These are phyloP conservation scores for Suillus placidus DNA, from an alignment of 768 basidiomycete species.

Conservation along the genomic window DNA sequence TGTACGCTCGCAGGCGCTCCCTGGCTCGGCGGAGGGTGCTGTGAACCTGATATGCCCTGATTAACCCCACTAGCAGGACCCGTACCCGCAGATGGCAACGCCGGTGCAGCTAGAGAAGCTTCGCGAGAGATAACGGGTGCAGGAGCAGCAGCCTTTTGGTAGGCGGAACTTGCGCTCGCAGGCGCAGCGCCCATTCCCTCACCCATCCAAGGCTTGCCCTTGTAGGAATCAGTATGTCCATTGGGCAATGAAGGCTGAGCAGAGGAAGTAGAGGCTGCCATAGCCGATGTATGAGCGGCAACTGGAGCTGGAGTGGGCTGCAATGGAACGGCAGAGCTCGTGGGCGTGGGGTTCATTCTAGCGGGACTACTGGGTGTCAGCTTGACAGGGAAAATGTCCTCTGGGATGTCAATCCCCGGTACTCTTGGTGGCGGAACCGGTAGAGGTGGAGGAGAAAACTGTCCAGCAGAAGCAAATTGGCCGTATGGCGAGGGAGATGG, in stretches of 20 bases:
- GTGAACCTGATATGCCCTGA: not conserved
- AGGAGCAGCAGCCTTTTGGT: constrained; percentile 1
- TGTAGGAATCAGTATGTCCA: not conserved
- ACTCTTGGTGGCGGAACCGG: constrained; percentile 33
- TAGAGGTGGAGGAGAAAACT: constrained; percentile 32
- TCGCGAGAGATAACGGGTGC: constrained; percentile 2
- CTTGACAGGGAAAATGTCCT: constrained; percentile 5
- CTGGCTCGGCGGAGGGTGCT: not conserved
- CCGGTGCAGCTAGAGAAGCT: not conserved
- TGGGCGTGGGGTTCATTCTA: not conserved
- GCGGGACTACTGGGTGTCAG: not conserved
- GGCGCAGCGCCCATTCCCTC: not conserved
- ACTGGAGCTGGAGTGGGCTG: not conserved
- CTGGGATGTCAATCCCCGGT: constrained; percentile 2
- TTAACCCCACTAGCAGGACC: not conserved
- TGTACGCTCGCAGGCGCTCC: not conserved
- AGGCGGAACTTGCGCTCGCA: not conserved
- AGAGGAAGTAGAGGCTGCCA: not conserved
- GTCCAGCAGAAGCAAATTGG: constrained; percentile 8
- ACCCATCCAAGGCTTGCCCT: not conserved
- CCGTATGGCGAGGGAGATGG: not conserved
- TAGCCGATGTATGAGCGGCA: not conserved
- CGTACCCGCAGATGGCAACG: not conserved
- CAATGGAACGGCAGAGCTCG: not conserved
- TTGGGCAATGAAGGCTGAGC: not conserved